Conservation (phyloP, 129 eudicot genomes). For the Silybum marianum region DNA sequence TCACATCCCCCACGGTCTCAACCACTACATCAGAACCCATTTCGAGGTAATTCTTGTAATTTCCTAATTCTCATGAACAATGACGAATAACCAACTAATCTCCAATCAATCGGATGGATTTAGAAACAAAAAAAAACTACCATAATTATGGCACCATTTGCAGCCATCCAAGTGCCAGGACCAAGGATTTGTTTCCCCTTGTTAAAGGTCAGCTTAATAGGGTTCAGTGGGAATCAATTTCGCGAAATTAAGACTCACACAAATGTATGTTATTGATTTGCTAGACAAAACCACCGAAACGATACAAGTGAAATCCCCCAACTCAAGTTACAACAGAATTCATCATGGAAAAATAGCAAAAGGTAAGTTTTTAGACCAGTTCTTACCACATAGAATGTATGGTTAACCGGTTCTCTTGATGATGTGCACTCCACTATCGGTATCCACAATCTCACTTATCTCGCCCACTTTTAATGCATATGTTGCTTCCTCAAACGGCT, state of each 20-base stretch:
- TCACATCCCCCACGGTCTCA: too few relatives aligned
- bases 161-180: background rate
- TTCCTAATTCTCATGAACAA: background rate
- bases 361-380: background rate
- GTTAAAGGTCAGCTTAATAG: background rate
- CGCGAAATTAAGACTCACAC: background rate
- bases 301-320: conserved; percentile 19
- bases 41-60: too few relatives aligned
- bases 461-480: conserved; percentile 84
- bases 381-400: conserved; percentile 18
- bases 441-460: conserved; percentile 86
- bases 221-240: conserved; percentile 2
- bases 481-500: conserved; percentile 93
- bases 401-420: conserved; percentile 74
- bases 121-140: background rate
- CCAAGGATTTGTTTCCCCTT: background rate
- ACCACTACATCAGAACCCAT: too few relatives aligned
- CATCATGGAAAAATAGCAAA: conserved; percentile 5
- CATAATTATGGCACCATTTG: background rate
- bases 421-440: conserved; percentile 92
- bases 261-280: background rate
- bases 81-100: background rate
- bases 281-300: conserved; percentile 13
- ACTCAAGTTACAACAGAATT: conserved; percentile 27
- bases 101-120: background rate